These are phyloP conservation scores for Cotoneaster glaucophyllus DNA, from an alignment of 306 rosid species.

Conservation along the genomic window DNA sequence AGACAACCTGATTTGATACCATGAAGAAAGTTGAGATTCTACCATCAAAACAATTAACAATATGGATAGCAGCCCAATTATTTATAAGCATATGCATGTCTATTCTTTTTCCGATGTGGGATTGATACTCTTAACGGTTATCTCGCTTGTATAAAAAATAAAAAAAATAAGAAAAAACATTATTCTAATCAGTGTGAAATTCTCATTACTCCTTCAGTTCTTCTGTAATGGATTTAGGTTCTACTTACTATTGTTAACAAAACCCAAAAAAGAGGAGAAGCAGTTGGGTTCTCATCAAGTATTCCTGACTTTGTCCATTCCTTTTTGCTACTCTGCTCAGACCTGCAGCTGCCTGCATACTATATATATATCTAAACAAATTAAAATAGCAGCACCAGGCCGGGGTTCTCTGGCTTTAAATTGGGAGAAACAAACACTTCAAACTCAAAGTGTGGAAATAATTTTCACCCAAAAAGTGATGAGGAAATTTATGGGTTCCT, in stretches of 20 bases:
- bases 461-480: neutral
- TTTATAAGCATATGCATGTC: too few species aligned
- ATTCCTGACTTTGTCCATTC: neutral
- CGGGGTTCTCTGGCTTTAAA: neutral
- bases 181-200: neutral
- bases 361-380: neutral
- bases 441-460: neutral
- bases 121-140: too few species aligned
- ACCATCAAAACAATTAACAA: too few species aligned
- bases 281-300: neutral
- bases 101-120: too few species aligned
- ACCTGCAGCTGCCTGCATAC: neutral
- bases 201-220: too few species aligned
- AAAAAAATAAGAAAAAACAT: too few species aligned
- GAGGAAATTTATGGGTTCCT: neutral
- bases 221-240: too few species aligned
- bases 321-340: neutral
- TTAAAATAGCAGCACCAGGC: neutral
- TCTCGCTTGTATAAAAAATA: too few species aligned
- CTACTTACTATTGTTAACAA: too few species aligned
- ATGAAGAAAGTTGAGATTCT: too few species aligned
- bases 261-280: neutral
- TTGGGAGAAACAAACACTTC: neutral
- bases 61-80: too few species aligned
- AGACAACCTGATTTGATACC: too few species aligned